phyloP scores from a whole-genome alignment of 2,329 filamentous ascomycete species.

The Dactylella cylindrospora region DNA sequence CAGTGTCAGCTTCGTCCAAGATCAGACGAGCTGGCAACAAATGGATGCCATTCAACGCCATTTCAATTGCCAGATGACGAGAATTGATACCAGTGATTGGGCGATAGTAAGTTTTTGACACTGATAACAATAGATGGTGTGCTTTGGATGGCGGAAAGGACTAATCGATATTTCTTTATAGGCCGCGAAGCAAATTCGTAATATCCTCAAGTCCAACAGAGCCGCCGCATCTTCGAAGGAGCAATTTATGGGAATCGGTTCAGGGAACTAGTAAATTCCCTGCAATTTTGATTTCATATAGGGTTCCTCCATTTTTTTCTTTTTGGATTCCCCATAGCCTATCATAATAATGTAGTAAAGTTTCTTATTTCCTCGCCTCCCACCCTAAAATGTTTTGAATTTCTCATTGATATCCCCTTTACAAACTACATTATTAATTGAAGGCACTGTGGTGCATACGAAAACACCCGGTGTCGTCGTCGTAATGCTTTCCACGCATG shows the following conservation, averaged over 20 bases:
- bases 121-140: too few relatives aligned
- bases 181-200: constrained; percentile 27
- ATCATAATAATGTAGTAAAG: constrained; percentile 4
- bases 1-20: constrained; percentile 90
- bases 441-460: too few relatives aligned
- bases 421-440: too few relatives aligned
- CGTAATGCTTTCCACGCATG: too few relatives aligned
- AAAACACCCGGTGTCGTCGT: too few relatives aligned
- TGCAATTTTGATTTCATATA: neutral
- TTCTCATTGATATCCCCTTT: constrained; percentile 33
- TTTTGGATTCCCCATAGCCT: neutral
- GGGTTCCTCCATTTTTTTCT: constrained; percentile 1
- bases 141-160: too few relatives aligned
- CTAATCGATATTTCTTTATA: constrained; percentile 9
- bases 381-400: neutral
- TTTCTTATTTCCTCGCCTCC: neutral
- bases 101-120: constrained; percentile 62
- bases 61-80: constrained; percentile 78
- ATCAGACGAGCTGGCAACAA: constrained; percentile 76
- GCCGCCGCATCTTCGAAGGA: constrained; percentile 9
- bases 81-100: constrained; percentile 83
- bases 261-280: constrained; percentile 33
- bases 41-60: constrained; percentile 76
- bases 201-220: constrained; percentile 18
- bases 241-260: constrained; percentile 44